Conservation (phyloP, 441 rosid genomes). For the Syzygium malaccense region DNA sequence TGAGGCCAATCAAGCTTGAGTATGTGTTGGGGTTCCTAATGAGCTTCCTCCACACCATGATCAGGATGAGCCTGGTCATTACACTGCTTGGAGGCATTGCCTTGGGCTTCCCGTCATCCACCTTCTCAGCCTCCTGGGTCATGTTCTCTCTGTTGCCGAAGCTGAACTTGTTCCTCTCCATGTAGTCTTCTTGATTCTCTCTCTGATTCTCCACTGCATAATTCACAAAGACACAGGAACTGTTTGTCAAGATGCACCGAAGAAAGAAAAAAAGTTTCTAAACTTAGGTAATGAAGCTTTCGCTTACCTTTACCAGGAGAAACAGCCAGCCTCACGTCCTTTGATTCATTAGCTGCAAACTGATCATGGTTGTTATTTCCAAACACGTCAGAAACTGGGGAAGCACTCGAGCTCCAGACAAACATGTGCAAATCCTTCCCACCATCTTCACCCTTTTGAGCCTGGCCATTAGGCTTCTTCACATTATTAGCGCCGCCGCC, state of each 20-base stretch:
- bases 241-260: not conserved
- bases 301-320: slow-evolving; percentile 2
- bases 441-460: not conserved
- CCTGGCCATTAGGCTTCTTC: not conserved
- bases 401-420: slow-evolving; percentile 14
- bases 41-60: slow-evolving; percentile 14
- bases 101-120: not conserved
- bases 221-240: not conserved
- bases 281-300: not conserved
- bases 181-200: not conserved
- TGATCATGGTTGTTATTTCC: not conserved
- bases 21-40: slow-evolving; percentile 11
- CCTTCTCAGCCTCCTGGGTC: not conserved
- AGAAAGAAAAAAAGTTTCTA: not conserved
- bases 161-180: slow-evolving; percentile 5
- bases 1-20: slow-evolving; percentile 10
- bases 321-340: slow-evolving; percentile 5
- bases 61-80: slow-evolving; percentile 9
- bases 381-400: slow-evolving; percentile 10
- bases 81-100: slow-evolving; percentile 8
- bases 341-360: not conserved
- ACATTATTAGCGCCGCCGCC: not conserved
- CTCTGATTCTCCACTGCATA: not conserved
- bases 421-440: slow-evolving; percentile 12
- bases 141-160: not conserved